These are phyloP conservation scores for Rhodotorula toruloides DNA, from an alignment of 768 basidiomycete genomes.

Conservation along the genomic window DNA sequence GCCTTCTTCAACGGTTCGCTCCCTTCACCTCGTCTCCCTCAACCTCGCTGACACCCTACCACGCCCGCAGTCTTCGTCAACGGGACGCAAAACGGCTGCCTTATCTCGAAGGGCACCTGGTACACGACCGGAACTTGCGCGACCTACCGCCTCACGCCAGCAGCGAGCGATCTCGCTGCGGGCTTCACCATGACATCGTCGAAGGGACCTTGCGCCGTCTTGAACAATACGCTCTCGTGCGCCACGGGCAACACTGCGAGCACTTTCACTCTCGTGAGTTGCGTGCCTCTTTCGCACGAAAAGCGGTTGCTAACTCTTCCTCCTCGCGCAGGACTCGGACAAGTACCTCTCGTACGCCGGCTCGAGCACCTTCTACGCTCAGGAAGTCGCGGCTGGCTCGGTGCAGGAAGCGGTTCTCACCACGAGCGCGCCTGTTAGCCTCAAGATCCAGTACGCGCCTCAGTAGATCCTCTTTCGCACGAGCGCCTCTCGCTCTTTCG, in stretches of 20 bases:
- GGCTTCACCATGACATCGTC: conserved; percentile 60
- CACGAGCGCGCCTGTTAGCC: no score
- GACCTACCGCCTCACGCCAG: conserved; percentile 1
- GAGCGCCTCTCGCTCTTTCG: no score
- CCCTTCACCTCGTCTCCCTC: no score
- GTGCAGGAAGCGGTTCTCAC: conserved; percentile 10
- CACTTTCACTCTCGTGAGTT: conserved; percentile 41
- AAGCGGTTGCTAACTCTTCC: neutral
- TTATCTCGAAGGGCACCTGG: conserved; percentile 59
- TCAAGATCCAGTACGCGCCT: no score
- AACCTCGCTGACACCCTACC: no score
- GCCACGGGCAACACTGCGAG: conserved; percentile 53
- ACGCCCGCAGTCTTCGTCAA: no score
- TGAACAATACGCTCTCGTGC: conserved; percentile 52
- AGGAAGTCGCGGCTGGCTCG: conserved; percentile 4
- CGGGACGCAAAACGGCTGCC: conserved; percentile 51
- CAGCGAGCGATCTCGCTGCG: neutral
- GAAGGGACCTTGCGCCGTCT: conserved; percentile 58
- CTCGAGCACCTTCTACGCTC: conserved; percentile 13
- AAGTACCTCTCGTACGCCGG: conserved; percentile 8
- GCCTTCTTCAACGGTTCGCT: conserved; percentile 1
- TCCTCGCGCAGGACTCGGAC: conserved; percentile 13
- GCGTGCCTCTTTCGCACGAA: neutral
- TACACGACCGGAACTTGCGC: conserved; percentile 46
- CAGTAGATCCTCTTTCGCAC: no score